phyloP scores from a whole-genome alignment of 1,284 basidiomycete genomes.

The Austroboletus niveus region DNA sequence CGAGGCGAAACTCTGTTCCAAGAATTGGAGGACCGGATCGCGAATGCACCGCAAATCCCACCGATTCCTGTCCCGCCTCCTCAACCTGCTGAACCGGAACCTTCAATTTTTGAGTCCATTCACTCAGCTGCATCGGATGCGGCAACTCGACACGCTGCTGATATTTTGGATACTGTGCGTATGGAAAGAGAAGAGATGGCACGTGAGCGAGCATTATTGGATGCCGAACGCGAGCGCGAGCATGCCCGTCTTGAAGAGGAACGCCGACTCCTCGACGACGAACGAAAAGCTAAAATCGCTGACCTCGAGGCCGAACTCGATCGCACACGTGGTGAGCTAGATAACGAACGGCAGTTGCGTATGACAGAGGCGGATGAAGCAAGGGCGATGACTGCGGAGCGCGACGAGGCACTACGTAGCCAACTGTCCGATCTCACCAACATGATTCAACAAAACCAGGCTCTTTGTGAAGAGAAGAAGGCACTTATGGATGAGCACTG shows the following conservation, averaged over 20 bases:
- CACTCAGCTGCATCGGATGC: conserved; percentile 42
- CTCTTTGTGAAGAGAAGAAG: conserved; percentile 55
- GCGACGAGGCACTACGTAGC: conserved; percentile 53
- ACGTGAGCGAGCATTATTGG: conserved; percentile 50
- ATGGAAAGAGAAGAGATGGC: conserved; percentile 58
- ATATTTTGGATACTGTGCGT: conserved; percentile 56
- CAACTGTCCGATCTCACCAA: conserved; percentile 69
- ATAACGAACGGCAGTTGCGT: conserved; percentile 54
- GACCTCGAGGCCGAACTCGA: conserved; percentile 65
- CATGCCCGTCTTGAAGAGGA: conserved; percentile 48
- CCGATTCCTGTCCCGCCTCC: conserved; percentile 24
- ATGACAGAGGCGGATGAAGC: conserved; percentile 58
- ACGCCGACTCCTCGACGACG: conserved; percentile 45
- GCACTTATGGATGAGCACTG: conserved; percentile 55
- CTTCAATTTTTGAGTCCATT: conserved; percentile 39
- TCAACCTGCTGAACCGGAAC: conserved; percentile 5
- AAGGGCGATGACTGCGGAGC: conserved; percentile 51
- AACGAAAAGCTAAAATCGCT: conserved; percentile 52
- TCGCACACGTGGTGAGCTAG: conserved; percentile 51
- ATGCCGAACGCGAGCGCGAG: conserved; percentile 50
- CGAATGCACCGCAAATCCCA: conserved; percentile 25
- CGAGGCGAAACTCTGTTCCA: conserved; percentile 50
- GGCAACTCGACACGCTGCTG: conserved; percentile 50
- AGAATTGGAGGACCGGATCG: conserved; percentile 42
- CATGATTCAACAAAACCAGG: conserved; percentile 60